These are phyloP conservation scores for Hanseniaspora hatyaiensis DNA, from an alignment of 805 yeast genomes.

Conservation along the genomic window DNA sequence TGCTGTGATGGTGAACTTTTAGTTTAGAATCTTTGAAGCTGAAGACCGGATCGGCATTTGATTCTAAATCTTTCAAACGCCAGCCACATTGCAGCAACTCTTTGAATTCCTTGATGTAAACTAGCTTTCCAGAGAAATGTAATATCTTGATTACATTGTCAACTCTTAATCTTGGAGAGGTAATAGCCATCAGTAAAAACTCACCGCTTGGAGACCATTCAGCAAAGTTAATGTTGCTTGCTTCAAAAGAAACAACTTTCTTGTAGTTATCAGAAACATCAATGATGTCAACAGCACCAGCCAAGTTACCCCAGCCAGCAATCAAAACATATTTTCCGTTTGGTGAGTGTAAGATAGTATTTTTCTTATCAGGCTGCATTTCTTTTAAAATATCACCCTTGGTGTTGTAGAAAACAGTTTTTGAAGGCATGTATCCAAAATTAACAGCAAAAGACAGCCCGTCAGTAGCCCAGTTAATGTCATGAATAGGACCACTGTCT, in stretches of 20 bases:
- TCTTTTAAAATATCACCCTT: constrained; percentile 79
- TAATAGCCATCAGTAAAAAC: constrained; percentile 85
- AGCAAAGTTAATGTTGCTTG: constrained; percentile 90
- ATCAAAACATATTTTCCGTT: constrained; percentile 82
- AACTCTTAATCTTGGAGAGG: constrained; percentile 91
- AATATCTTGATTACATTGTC: constrained; percentile 91
- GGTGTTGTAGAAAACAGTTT: constrained; percentile 86
- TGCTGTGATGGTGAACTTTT: constrained; percentile 45
- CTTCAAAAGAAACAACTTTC: constrained; percentile 72
- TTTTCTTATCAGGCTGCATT: constrained; percentile 76
- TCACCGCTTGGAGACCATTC: constrained; percentile 98
- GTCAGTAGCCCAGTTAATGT: constrained; percentile 92
- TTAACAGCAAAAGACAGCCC: constrained; percentile 95
- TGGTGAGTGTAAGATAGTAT: constrained; percentile 84
- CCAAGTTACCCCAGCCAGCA: constrained; percentile 96
- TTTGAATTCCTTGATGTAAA: constrained; percentile 64
- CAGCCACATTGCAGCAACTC: constrained; percentile 76
- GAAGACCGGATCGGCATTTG: constrained; percentile 41
- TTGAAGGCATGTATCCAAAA: constrained; percentile 95
- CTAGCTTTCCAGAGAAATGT: constrained; percentile 78
- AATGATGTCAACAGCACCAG: constrained; percentile 88
- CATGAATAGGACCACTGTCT: constrained; percentile 89
- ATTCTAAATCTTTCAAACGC: constrained; percentile 34
- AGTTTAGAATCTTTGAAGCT: constrained; percentile 36
- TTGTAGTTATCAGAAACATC: constrained; percentile 71